Conservation (phyloP, 1,139 yeast genomes). For the Yamadazyma diospyri region DNA sequence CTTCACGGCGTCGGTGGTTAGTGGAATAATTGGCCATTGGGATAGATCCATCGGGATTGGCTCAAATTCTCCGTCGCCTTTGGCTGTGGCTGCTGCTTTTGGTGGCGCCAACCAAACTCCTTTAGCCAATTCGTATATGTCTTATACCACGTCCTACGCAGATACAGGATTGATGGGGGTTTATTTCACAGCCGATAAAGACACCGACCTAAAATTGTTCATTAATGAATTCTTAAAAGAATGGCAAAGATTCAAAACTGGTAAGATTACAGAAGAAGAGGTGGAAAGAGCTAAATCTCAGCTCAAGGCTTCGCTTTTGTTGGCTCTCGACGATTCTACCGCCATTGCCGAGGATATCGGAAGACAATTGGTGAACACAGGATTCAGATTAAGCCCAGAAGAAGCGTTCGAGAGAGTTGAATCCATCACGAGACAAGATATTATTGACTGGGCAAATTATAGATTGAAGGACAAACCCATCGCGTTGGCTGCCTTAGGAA, state of each 20-base stretch:
- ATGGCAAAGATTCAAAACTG: constrained; percentile 82
- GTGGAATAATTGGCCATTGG: constrained; percentile 97
- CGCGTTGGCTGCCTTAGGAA: constrained; percentile 89
- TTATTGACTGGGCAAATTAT: constrained; percentile 84
- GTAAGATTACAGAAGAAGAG: constrained; percentile 76
- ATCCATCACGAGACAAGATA: constrained; percentile 72
- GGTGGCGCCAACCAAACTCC: constrained; percentile 50
- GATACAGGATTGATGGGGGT: constrained; percentile 98
- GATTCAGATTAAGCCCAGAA: constrained; percentile 84
- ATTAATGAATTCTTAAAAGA: constrained; percentile 77
- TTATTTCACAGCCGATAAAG: constrained; percentile 79
- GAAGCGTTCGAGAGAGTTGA: constrained; percentile 87
- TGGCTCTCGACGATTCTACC: constrained; percentile 91
- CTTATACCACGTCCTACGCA: constrained; percentile 94
- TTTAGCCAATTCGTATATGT: constrained; percentile 90
- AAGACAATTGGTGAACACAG: constrained; percentile 93
- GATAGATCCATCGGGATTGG: constrained; percentile 86
- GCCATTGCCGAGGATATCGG: constrained; percentile 98
- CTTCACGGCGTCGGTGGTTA: constrained; percentile 92
- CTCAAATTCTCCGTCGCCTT: constrained; percentile 68
- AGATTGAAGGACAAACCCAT: constrained; percentile 75
- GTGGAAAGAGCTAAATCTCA: constrained; percentile 94
- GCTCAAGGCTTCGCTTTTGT: constrained; percentile 82
- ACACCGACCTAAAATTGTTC: constrained; percentile 60
- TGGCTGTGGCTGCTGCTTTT: constrained; percentile 73